These are phyloP conservation scores for Xylariaceae sp. DNA, from an alignment of 2,329 filamentous ascomycete genomes.

Conservation along the genomic window DNA sequence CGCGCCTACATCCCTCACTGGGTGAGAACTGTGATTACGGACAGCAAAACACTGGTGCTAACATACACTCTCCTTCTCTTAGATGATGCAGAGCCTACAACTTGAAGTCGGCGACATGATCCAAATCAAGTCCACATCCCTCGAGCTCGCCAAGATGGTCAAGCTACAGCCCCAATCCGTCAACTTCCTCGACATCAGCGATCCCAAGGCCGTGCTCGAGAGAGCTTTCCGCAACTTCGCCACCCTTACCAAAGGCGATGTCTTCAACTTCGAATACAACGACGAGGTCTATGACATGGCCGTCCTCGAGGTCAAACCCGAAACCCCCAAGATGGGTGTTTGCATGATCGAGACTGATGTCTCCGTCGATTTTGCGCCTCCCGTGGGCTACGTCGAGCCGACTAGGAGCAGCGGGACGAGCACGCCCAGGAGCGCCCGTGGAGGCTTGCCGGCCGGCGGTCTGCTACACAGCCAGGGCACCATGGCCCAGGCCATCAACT, in stretches of 20 bases:
- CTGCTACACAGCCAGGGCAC: conserved; percentile 79
- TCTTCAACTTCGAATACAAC: conserved; percentile 97
- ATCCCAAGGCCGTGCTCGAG: conserved; percentile 95
- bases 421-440: conserved; percentile 69
- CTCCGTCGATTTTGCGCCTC: conserved; percentile 91
- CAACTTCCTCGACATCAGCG: conserved; percentile 92
- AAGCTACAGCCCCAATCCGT: conserved; percentile 94
- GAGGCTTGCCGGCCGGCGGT: conserved; percentile 67
- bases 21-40: conserved; percentile 50
- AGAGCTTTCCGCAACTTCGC: conserved; percentile 96
- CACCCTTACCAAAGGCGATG: conserved; percentile 85
- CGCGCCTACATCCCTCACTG: conserved; percentile 95
- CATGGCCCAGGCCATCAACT: conserved; percentile 99
- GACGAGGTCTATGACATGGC: conserved; percentile 91
- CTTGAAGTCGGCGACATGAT: conserved; percentile 92
- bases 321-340: conserved; percentile 77
- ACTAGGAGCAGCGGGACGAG: conserved; percentile 76
- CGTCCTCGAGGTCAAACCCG: conserved; percentile 89
- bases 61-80: neutral
- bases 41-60: too few relatives aligned
- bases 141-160: conserved; percentile 86
- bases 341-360: conserved; percentile 96
- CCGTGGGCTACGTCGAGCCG: conserved; percentile 91
- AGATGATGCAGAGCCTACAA: conserved; percentile 91
- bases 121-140: conserved; percentile 90